A percentile compares a stretch with the other conserved stretches of the same genome.
Conservation (phyloP, 768 basidiomycete species). For the Auricularia sp. region DNA sequence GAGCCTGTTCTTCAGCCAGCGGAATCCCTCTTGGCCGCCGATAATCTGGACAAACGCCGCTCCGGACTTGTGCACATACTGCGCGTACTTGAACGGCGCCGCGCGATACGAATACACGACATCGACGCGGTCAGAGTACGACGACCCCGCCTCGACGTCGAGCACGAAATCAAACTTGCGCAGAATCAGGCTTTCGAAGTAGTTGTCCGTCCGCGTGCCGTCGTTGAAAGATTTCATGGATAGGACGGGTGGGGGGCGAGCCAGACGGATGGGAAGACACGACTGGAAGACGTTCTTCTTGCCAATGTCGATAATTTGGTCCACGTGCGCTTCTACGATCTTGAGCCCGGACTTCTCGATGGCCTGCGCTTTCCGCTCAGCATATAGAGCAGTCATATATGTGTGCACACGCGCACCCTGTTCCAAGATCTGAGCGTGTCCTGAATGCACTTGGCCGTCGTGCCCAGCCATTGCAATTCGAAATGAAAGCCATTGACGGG, state of each 20-base stretch:
- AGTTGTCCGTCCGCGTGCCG: slow-evolving; percentile 51
- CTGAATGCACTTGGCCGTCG: slow-evolving; percentile 85
- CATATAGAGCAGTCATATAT: not conserved
- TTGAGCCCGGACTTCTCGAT: slow-evolving; percentile 86
- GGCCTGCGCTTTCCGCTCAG: slow-evolving; percentile 16
- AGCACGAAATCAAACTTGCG: slow-evolving; percentile 72
- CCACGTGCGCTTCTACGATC: slow-evolving; percentile 88
- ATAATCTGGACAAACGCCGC: slow-evolving; percentile 85
- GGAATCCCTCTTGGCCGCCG: slow-evolving; percentile 67
- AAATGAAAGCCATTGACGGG: slow-evolving; percentile 93
- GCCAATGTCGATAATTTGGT: slow-evolving; percentile 80
- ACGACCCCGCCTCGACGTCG: slow-evolving; percentile 66
- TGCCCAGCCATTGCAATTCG: slow-evolving; percentile 94
- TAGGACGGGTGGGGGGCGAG: slow-evolving; percentile 60
- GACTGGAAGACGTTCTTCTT: slow-evolving; percentile 86
- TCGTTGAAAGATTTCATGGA: slow-evolving; percentile 58
- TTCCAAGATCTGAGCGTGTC: slow-evolving; percentile 77
- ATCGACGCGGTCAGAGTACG: slow-evolving; percentile 75
- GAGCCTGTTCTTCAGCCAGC: slow-evolving; percentile 83
- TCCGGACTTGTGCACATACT: slow-evolving; percentile 87
- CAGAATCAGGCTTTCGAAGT: slow-evolving; percentile 74
- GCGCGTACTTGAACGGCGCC: slow-evolving; percentile 66
- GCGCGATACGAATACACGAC: slow-evolving; percentile 87
- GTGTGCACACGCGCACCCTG: slow-evolving; percentile 20
- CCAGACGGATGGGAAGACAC: slow-evolving; percentile 75